Evolutionary conservation across 768 basidiomycete genomes (phyloP).

Genomic region (Lactarius hatsudake): DNA sequence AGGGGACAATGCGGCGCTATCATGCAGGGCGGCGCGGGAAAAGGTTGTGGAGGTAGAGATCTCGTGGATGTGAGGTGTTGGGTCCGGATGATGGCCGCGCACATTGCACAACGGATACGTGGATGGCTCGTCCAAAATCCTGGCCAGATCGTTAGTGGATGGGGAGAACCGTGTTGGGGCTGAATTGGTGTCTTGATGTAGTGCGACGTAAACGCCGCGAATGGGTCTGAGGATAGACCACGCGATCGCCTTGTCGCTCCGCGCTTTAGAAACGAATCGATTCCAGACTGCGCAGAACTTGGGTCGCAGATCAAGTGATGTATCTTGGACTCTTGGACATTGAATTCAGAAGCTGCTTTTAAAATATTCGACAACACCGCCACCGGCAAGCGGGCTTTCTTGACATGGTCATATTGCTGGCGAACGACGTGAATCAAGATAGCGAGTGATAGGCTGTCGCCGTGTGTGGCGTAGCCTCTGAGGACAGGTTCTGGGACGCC

Average conservation of each 20-base stretch:
- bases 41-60: not conserved
- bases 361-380: not conserved
- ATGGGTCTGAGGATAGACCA: not conserved
- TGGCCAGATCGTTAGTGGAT: not conserved
- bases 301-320: not conserved
- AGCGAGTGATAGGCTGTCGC: not conserved
- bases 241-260: not conserved
- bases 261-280: not conserved
- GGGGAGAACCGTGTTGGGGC: not conserved
- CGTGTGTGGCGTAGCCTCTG: not conserved
- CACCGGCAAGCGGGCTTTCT: not conserved
- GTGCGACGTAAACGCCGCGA: not conserved
- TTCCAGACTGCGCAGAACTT: not conserved
- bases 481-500: not conserved
- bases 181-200: not conserved
- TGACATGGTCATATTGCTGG: not conserved
- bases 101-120: not conserved
- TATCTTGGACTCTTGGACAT: not conserved
- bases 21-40: not conserved
- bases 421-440: not conserved
- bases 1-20: not conserved
- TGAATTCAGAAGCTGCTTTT: not conserved
- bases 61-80: not conserved
- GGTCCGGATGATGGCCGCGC: not conserved
- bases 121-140: not conserved